A percentile compares a stretch with the other conserved stretches of the same genome.
Conservation (phyloP, 129 eudicot genomes). For the Flaveria robusta region DNA sequence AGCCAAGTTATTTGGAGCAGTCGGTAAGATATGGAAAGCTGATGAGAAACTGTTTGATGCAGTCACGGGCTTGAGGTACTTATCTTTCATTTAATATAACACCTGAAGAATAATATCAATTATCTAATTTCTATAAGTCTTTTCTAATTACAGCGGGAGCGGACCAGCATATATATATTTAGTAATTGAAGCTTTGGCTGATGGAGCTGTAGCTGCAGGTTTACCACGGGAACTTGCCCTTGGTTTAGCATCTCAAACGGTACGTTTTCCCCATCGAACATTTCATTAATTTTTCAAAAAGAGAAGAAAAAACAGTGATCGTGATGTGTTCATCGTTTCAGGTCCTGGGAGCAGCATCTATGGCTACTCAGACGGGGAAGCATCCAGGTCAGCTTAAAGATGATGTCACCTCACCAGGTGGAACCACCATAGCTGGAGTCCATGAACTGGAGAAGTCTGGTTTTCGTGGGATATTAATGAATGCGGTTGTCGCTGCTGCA, state of each 20-base stretch:
- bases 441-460: conserved; percentile 93
- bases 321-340: conserved; percentile 24
- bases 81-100: not conserved
- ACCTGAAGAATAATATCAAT: not conserved
- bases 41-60: conserved; percentile 96
- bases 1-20: conserved; percentile 68
- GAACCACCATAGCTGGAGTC: conserved; percentile 93
- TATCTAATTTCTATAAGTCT: not conserved
- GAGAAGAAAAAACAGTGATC: not conserved
- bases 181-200: conserved; percentile 98
- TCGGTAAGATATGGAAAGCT: conserved; percentile 91
- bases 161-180: conserved; percentile 91
- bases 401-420: conserved; percentile 96
- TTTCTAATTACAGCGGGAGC: conserved; percentile 60
- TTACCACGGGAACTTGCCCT: conserved; percentile 95
- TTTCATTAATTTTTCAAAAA: not conserved
- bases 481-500: conserved; percentile 94
- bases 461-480: conserved; percentile 86
- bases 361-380: conserved; percentile 65
- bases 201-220: conserved; percentile 99
- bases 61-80: conserved; percentile 82
- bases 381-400: conserved; percentile 99
- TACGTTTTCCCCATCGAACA: conserved; percentile 31
- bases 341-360: conserved; percentile 95
- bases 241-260: conserved; percentile 94